These are phyloP conservation scores for Talaromyces proteolyticus DNA, from an alignment of 495 filamentous ascomycete genomes.

Conservation along the genomic window DNA sequence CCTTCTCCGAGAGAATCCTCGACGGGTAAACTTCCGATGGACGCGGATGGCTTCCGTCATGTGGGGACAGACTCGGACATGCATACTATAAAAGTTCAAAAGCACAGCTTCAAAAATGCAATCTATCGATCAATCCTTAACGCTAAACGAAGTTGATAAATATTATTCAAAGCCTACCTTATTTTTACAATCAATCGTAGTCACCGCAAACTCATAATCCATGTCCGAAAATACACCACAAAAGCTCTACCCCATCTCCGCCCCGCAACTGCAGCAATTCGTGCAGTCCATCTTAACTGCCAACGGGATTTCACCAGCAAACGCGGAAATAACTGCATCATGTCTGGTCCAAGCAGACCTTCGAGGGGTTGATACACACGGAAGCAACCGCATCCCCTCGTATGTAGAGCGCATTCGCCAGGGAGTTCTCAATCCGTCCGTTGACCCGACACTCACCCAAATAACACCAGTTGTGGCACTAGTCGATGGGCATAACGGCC, in stretches of 20 bases:
- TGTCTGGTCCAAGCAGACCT: constrained; percentile 68
- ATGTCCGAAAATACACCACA: neutral
- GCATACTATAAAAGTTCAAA: too few species aligned
- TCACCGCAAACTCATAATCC: too few species aligned
- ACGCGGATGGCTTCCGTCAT: too few species aligned
- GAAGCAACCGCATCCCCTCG: constrained; percentile 67
- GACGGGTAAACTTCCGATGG: too few species aligned
- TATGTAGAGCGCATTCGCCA: constrained; percentile 68
- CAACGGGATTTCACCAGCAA: constrained; percentile 49
- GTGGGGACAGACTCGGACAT: too few species aligned
- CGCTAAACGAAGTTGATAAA: too few species aligned
- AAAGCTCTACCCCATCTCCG: neutral
- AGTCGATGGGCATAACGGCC: constrained; percentile 67
- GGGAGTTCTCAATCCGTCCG: constrained; percentile 53
- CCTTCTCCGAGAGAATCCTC: too few species aligned
- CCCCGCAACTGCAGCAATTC: constrained; percentile 21
- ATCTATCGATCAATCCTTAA: too few species aligned
- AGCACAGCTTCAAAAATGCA: too few species aligned
- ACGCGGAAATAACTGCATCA: constrained; percentile 54
- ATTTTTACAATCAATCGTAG: too few species aligned
- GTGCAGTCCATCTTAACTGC: constrained; percentile 42
- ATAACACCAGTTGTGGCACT: constrained; percentile 62
- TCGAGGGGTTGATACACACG: constrained; percentile 73
- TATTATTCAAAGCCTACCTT: too few species aligned
- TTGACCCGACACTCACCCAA: constrained; percentile 48